Conservation (phyloP, 1,139 yeast genomes). For the Pichia sp. region DNA sequence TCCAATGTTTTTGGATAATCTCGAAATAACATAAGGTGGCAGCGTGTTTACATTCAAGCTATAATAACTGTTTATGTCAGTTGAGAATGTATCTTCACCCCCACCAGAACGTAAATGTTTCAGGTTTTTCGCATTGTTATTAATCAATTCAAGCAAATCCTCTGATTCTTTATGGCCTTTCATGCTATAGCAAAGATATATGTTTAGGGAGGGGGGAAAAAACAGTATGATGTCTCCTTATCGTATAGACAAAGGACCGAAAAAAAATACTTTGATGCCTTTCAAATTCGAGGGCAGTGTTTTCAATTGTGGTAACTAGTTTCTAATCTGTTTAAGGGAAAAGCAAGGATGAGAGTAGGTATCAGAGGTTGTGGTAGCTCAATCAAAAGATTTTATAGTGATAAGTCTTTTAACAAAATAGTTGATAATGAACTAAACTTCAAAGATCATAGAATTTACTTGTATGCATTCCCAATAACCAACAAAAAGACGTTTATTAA, state of each 20-base stretch:
- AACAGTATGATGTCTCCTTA: too few relatives aligned
- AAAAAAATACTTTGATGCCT: too few relatives aligned
- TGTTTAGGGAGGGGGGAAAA: too few relatives aligned
- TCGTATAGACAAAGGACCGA: too few relatives aligned
- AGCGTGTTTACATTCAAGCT: constrained; percentile 6
- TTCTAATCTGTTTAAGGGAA: neutral
- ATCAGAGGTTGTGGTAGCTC: neutral
- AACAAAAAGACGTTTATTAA: constrained; percentile 46
- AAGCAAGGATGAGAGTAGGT: neutral
- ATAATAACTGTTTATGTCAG: constrained; percentile 4
- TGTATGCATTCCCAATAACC: constrained; percentile 56
- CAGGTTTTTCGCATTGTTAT: too few relatives aligned
- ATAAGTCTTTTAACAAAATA: neutral
- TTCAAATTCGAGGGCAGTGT: too few relatives aligned
- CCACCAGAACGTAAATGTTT: too few relatives aligned
- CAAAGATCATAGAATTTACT: constrained; percentile 27
- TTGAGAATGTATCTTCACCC: too few relatives aligned
- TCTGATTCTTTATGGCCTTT: too few relatives aligned
- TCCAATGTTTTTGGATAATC: constrained; percentile 34
- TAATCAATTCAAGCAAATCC: too few relatives aligned
- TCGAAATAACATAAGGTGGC: constrained; percentile 55
- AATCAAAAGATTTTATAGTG: neutral
- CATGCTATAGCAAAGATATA: too few relatives aligned
- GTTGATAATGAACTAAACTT: neutral
- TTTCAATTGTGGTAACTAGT: neutral